These are phyloP conservation scores for Fusarium penzigii DNA, from an alignment of 2,329 filamentous ascomycete species.

Conservation along the genomic window DNA sequence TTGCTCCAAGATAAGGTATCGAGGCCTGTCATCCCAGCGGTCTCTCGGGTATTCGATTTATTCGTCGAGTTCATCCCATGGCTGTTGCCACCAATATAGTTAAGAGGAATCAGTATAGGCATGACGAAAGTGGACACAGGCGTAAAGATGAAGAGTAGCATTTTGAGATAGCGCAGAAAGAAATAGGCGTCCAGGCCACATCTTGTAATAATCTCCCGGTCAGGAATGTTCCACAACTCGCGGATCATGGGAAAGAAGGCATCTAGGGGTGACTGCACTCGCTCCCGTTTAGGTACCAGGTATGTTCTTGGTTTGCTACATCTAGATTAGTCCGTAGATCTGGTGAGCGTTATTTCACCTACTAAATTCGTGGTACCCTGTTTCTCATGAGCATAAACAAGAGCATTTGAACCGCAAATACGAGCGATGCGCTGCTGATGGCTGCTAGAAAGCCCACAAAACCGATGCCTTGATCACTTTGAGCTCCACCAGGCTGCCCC, in stretches of 20 bases:
- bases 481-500: no score
- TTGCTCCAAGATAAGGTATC: slow-evolving; percentile 90
- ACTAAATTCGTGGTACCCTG: slow-evolving; percentile 83
- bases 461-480: slow-evolving; percentile 38
- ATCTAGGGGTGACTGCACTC: slow-evolving; percentile 69
- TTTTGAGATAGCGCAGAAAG: slow-evolving; percentile 82
- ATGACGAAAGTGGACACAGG: slow-evolving; percentile 77
- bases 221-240: slow-evolving; percentile 66
- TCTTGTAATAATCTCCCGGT: slow-evolving; percentile 87
- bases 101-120: slow-evolving; percentile 84
- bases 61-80: slow-evolving; percentile 47
- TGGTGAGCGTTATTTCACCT: slow-evolving; percentile 34
- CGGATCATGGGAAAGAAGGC: slow-evolving; percentile 53
- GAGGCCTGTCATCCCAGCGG: slow-evolving; percentile 55
- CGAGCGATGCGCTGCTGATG: slow-evolving; percentile 58
- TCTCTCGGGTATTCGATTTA: slow-evolving; percentile 21
- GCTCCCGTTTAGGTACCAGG: slow-evolving; percentile 80
- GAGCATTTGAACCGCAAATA: slow-evolving; percentile 65
- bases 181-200: slow-evolving; percentile 97
- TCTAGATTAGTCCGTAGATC: slow-evolving; percentile 7
- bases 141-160: slow-evolving; percentile 85
- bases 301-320: slow-evolving; percentile 79
- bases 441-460: slow-evolving; percentile 61
- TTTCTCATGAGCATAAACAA: slow-evolving; percentile 77
- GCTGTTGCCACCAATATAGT: slow-evolving; percentile 71